These are phyloP conservation scores for Silene noctiflora DNA, from an alignment of 179 eudicot species.

Conservation along the genomic window DNA sequence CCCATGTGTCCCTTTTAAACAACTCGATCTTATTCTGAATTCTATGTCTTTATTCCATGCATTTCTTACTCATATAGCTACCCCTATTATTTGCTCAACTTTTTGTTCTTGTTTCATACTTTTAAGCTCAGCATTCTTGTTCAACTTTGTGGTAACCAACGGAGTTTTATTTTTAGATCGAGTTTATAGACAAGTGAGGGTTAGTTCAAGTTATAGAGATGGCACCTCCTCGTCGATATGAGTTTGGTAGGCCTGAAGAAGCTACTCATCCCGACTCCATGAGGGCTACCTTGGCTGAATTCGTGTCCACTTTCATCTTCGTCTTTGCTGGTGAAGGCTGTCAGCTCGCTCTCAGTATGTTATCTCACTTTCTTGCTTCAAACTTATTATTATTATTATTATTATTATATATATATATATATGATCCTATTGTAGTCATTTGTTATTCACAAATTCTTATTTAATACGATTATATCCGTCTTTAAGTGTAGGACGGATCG, in stretches of 20 bases:
- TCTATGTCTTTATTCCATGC: neutral
- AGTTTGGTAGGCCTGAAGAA: slow-evolving; percentile 80
- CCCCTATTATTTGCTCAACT: neutral
- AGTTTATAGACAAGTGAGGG: neutral
- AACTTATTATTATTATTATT: no score
- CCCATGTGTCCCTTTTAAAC: slow-evolving; percentile 55
- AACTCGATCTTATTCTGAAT: neutral
- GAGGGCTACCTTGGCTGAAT: slow-evolving; percentile 81
- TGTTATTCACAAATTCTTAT: no score
- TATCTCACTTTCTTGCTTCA: no score
- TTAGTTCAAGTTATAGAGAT: neutral
- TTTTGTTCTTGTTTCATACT: neutral
- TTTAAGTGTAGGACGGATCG: no score
- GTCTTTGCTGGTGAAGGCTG: slow-evolving; percentile 94
- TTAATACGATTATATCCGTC: no score
- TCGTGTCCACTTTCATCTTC: slow-evolving; percentile 74
- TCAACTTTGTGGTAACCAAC: neutral
- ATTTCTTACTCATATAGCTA: neutral
- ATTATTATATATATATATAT: no score
- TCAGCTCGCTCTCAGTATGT: slow-evolving; percentile 63
- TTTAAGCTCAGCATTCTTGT: no score
- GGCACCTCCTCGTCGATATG: slow-evolving; percentile 67
- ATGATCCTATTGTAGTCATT: no score
- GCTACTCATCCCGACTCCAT: slow-evolving; percentile 91
- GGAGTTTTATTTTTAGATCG: neutral